A percentile compares a stretch with the other conserved stretches of the same genome.
Conservation (phyloP, 2,329 filamentous ascomycete species). For the Hypoxylon sp. region DNA sequence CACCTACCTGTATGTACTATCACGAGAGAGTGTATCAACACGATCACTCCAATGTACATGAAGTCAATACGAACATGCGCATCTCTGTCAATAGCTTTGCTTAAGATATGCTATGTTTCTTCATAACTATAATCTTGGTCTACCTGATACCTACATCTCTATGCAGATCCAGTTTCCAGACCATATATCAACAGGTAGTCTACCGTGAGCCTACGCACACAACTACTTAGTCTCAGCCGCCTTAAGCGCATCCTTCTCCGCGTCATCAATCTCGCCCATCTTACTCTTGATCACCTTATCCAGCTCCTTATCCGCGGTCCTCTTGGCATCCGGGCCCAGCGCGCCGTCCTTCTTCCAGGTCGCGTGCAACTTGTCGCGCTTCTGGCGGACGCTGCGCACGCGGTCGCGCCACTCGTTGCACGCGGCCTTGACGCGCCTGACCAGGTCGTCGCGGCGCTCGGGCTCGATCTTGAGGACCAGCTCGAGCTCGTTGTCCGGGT, state of each 20-base stretch:
- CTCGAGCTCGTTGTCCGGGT: constrained; percentile 67
- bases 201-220: background rate
- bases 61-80: constrained; percentile 19
- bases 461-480: constrained; percentile 63
- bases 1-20: constrained; percentile 40
- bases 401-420: constrained; percentile 61
- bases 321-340: constrained; percentile 55
- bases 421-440: constrained; percentile 54
- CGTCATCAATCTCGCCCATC: constrained; percentile 59
- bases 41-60: constrained; percentile 41
- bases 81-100: constrained; percentile 1
- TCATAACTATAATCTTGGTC: background rate
- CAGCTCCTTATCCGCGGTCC: constrained; percentile 55
- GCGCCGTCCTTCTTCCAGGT: constrained; percentile 56
- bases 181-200: background rate
- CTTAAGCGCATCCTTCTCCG: constrained; percentile 59
- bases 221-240: constrained; percentile 44
- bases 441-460: constrained; percentile 59
- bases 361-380: constrained; percentile 59
- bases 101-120: too few relatives aligned
- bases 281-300: constrained; percentile 55
- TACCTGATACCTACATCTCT: background rate
- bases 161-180: background rate
- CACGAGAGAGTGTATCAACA: constrained; percentile 37
- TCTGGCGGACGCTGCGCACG: constrained; percentile 57